Percentiles rank a stretch among this genome's conserved stretches.
phyloP scores from a whole-genome alignment of 257 asterid species.

The Scutellaria baicalensis region DNA sequence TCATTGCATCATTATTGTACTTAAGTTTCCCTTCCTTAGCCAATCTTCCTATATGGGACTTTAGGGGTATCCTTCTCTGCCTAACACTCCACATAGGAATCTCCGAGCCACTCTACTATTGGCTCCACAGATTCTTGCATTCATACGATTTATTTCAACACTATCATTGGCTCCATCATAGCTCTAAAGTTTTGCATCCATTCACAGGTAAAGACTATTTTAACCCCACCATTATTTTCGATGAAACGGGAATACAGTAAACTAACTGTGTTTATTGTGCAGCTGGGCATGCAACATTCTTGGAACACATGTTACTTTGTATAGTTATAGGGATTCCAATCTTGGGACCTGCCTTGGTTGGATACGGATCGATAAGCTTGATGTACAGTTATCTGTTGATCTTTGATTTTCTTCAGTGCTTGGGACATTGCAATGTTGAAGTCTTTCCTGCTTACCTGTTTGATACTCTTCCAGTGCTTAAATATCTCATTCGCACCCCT shows the following conservation, averaged over 20 bases:
- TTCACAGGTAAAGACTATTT: conserved; percentile 49
- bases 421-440: conserved; percentile 80
- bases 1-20: conserved; percentile 41
- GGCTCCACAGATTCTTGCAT: conserved; percentile 76
- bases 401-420: conserved; percentile 80
- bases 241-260: neutral
- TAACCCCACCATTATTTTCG: neutral
- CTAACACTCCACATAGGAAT: conserved; percentile 58
- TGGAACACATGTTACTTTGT: conserved; percentile 74
- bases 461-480: conserved; percentile 50
- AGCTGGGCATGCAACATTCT: conserved; percentile 79
- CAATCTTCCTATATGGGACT: conserved; percentile 63
- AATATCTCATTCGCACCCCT: conserved; percentile 58
- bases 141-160: conserved; percentile 42
- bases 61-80: conserved; percentile 53
- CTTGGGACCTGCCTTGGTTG: conserved; percentile 54
- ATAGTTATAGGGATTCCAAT: conserved; percentile 60
- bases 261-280: conserved; percentile 9
- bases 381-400: conserved; percentile 55
- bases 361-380: conserved; percentile 66
- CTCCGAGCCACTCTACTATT: conserved; percentile 84
- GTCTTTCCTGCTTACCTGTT: conserved; percentile 48
- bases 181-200: conserved; percentile 68
- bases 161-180: conserved; percentile 90
- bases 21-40: conserved; percentile 51